Conservation (phyloP, 805 yeast species). For the Saccharomycopsis sp. region DNA sequence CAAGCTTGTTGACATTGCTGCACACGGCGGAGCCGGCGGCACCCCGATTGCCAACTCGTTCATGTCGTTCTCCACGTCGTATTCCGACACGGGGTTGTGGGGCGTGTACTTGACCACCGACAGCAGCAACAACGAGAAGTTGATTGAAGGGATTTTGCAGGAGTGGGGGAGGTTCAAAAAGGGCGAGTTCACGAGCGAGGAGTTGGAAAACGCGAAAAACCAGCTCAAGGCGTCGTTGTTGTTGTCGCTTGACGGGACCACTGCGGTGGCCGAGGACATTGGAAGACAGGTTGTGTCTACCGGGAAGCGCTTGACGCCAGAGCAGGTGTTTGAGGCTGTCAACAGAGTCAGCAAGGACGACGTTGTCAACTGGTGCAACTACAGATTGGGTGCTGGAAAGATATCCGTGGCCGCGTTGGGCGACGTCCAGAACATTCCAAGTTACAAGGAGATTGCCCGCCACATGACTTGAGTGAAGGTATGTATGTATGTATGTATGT, state of each 20-base stretch:
- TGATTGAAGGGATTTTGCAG: slow-evolving; percentile 61
- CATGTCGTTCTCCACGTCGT: slow-evolving; percentile 94
- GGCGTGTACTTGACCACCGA: slow-evolving; percentile 90
- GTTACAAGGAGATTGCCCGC: slow-evolving; percentile 39
- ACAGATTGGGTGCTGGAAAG: slow-evolving; percentile 67
- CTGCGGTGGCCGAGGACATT: slow-evolving; percentile 94
- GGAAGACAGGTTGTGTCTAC: slow-evolving; percentile 96
- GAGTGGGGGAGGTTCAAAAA: slow-evolving; percentile 85
- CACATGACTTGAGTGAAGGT: neutral
- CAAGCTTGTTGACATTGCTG: slow-evolving; percentile 60
- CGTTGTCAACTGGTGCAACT: slow-evolving; percentile 81
- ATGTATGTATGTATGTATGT: neutral
- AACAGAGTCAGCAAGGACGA: slow-evolving; percentile 71
- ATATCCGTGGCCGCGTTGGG: slow-evolving; percentile 91
- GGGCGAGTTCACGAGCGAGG: slow-evolving; percentile 72
- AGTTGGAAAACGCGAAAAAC: slow-evolving; percentile 89
- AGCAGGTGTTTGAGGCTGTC: slow-evolving; percentile 48
- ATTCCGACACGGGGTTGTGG: slow-evolving; percentile 97
- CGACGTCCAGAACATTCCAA: slow-evolving; percentile 61
- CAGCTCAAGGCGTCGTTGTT: slow-evolving; percentile 89
- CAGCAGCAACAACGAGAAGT: slow-evolving; percentile 40
- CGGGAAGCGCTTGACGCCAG: slow-evolving; percentile 49
- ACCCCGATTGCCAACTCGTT: slow-evolving; percentile 82
- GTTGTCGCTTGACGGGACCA: slow-evolving; percentile 85
- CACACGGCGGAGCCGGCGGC: slow-evolving; percentile 46